Conservation (phyloP, 2,329 filamentous ascomycete species). For the Colletotrichum phormii region DNA sequence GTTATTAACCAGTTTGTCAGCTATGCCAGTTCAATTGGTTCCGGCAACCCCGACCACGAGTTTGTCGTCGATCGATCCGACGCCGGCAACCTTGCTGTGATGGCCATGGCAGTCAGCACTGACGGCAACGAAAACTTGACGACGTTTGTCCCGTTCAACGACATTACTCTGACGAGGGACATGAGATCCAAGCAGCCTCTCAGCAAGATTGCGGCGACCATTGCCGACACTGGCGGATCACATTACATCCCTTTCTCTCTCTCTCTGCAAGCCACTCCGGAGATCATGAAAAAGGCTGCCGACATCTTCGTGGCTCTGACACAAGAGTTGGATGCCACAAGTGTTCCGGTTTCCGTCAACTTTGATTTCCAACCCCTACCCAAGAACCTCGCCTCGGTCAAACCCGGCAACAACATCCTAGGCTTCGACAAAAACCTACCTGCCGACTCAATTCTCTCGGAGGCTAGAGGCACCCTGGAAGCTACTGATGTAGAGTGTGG, state of each 20-base stretch:
- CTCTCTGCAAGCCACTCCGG: background rate
- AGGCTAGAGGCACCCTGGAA: slow-evolving; percentile 2
- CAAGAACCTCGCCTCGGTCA: slow-evolving; percentile 31
- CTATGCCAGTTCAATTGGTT: slow-evolving; percentile 9
- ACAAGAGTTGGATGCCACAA: background rate
- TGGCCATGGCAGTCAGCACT: slow-evolving; percentile 15
- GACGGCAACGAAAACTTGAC: slow-evolving; percentile 22
- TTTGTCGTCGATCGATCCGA: slow-evolving; percentile 15
- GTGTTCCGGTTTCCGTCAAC: slow-evolving; percentile 23
- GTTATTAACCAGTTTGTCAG: slow-evolving; percentile 11
- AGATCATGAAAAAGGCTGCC: slow-evolving; percentile 15
- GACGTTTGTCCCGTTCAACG: slow-evolving; percentile 5
- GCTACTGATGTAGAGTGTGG: background rate
- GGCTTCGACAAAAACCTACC: slow-evolving; percentile 22
- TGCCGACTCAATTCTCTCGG: slow-evolving; percentile 11
- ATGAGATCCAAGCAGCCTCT: background rate
- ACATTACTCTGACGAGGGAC: slow-evolving; percentile 18
- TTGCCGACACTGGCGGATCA: slow-evolving; percentile 20
- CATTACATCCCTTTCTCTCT: slow-evolving; percentile 23
- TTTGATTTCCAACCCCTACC: slow-evolving; percentile 33
- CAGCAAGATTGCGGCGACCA: slow-evolving; percentile 10
- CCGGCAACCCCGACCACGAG: slow-evolving; percentile 16
- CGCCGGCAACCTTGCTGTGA: slow-evolving; percentile 3
- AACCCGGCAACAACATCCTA: slow-evolving; percentile 10
- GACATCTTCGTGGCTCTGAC: slow-evolving; percentile 13